Base-by-base conservation (phyloP, 2,329 filamentous ascomycete genomes). In the Fusarium ambrosium region DNA sequence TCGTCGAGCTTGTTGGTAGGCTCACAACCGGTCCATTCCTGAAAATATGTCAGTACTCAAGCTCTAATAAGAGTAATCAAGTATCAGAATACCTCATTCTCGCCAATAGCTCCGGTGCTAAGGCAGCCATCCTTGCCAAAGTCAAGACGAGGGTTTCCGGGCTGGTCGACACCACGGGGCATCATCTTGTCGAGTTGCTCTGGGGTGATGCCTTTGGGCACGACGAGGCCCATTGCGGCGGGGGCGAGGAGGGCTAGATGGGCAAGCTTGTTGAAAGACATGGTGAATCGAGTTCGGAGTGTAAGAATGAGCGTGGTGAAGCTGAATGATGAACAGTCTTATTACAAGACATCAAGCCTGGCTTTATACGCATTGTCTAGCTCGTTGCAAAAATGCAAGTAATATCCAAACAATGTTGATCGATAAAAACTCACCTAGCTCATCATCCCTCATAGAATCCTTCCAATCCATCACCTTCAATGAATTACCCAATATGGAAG, bases 271-370 rank as follows among this genome's bases (percentile, higher is more conserved):
- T 22, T 58, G 32, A 58, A 37, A 37, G 53, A 34, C 53, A 58
- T 58, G 32, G 53, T 18, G 13, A 1, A 18, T 58, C 37, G 8
- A 6, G 18, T 34, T 34, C 34, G 4, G 16, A 34, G 29, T 2
- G 14, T 56, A 7, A 18, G n/a, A 36, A 24, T 16, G 32, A 24
- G 20, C 18, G 53, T 36, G 0, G 3, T 24, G 53, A 58, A 58
- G 4, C 32, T 24, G 53, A 2, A 24, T 37, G 53, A 37, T 34
- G 53, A 18, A 24, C 11, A 37, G 7, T 58, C 2, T 24, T 36
- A 0, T 6, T 1, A 8, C 4, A 11, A 2, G 18, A 29, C 0
- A 29, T 0, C 6, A 37, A 2, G 32, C 7, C 2, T 1, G 53
- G 7, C 29, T 58, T 37, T 36, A 37, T 58, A 53, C 6, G 2